phyloP scores from a whole-genome alignment of 345 rosid genomes.

The Syzygium jambos region DNA sequence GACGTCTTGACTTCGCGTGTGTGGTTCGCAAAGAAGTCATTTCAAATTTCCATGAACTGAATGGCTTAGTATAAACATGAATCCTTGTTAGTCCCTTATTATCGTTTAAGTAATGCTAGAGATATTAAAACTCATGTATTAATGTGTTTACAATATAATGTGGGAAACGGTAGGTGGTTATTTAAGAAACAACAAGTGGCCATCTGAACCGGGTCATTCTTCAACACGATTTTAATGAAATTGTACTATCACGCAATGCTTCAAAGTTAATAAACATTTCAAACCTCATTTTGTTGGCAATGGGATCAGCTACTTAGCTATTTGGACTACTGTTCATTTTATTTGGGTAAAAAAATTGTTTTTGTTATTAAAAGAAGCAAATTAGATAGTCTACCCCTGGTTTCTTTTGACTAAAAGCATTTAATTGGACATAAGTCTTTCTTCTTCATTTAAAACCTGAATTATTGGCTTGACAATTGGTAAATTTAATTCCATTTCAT shows the following conservation, averaged over 20 bases:
- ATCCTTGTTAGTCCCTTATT: neutral
- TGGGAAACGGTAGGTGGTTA: constrained; percentile 13
- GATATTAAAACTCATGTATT: neutral
- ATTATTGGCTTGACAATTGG: too few relatives aligned
- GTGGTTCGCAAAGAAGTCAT: neutral
- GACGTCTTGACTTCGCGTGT: neutral
- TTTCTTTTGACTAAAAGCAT: too few relatives aligned
- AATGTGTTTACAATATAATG: neutral
- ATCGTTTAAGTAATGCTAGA: neutral
- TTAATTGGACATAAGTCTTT: too few relatives aligned
- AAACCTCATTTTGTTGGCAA: neutral
- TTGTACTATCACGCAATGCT: neutral
- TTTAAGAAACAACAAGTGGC: neutral
- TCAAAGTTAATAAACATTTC: neutral
- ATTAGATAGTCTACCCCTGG: too few relatives aligned
- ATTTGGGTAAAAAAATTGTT: too few relatives aligned
- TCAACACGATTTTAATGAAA: neutral
- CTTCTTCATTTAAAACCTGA: too few relatives aligned
- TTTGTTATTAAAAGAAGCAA: too few relatives aligned
- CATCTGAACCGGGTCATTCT: neutral
- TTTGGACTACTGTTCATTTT: neutral
- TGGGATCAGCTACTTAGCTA: neutral
- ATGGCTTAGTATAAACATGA: neutral
- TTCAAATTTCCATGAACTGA: neutral
- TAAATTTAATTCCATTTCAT: too few relatives aligned